Evolutionary conservation across 495 filamentous ascomycete species (phyloP), one percentile per base, ranked within the genome.

Genomic region (Penicillium simplicissimum): DNA sequence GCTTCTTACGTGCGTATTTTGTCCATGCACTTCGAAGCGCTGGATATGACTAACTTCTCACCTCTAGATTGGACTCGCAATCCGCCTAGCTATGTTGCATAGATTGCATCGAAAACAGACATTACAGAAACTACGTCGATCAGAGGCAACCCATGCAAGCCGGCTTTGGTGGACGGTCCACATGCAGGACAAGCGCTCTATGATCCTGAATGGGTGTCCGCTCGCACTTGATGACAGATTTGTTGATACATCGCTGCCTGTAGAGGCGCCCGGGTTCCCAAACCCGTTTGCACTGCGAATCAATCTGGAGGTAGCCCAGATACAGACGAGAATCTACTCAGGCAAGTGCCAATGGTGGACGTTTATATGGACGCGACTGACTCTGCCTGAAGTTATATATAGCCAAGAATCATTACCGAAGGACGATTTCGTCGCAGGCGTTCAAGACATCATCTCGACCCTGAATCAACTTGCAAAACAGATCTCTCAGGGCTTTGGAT

Each of bases 131-230:
- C 42, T 61, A 25, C 59, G 52, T 19, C 59, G 59, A 13, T 61
- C 59, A 10, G 59, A 61, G 23, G 34, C 40, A 3, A 51, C 52
- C 8, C 48, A 61, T 2, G 42, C 45, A 0, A 55, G 49, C 23
- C 59, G 59, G 14, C 43, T 61, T 1, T 61, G 59, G 59, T 61
- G 59, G 59, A 61, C 59, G 0, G 36, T 61, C 8, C 52, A 55
- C 35, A 55, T 55, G 35, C 59, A 55, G 8, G 52, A 61, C 34
- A 61, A 51, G 28, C 43, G 59, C 31, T 33, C 52, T 3, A 48
- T 51, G 42, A 61, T 61, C n/a, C 23, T 42, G 15, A 56, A 52
- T 8, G 42, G 52, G 3, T 55, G 37, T 9, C 52, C 59, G 3
- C n/a, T 55, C 3, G 48, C 36, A 0, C 51, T 60, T 23, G 59